A percentile compares a stretch with the other conserved stretches of the same genome.
phyloP scores from a whole-genome alignment of 257 asterid genomes.

The Lycium ferocissimum region DNA sequence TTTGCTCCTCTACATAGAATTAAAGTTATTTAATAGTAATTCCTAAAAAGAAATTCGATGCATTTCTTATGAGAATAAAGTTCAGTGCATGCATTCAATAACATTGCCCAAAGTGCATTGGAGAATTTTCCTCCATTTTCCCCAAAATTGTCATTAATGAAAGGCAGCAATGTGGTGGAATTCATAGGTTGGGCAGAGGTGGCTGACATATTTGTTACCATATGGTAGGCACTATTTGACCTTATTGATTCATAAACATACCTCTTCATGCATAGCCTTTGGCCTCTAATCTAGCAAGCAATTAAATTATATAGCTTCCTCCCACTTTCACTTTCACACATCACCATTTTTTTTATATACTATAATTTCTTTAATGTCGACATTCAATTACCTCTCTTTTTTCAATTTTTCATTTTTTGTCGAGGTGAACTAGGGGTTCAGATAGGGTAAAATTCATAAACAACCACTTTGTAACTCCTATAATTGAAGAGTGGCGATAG shows the following conservation, averaged over 20 bases:
- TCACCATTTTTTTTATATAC: background rate
- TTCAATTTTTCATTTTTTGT: too few relatives aligned
- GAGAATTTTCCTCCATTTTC: background rate
- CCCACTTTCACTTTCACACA: background rate
- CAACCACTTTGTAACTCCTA: too few relatives aligned
- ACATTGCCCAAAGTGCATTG: background rate
- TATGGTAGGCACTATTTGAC: slow-evolving; percentile 6
- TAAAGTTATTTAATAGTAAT: too few relatives aligned
- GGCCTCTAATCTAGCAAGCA: background rate
- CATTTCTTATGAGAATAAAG: background rate
- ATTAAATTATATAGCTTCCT: background rate
- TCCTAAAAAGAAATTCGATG: background rate
- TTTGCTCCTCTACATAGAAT: too few relatives aligned
- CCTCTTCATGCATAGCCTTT: background rate
- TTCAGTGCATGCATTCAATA: background rate
- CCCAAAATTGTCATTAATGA: background rate
- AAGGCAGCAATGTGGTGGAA: background rate
- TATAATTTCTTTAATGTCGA: too few relatives aligned
- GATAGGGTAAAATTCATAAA: too few relatives aligned
- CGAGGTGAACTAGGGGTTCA: too few relatives aligned
- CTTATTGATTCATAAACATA: background rate
- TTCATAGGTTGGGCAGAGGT: slow-evolving; percentile 7
- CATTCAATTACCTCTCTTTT: too few relatives aligned
- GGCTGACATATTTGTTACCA: background rate
- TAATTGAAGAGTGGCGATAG: too few relatives aligned